Evolutionary conservation across 2,329 filamentous ascomycete genomes (phyloP).

Genomic region (Penicillium sp.): DNA sequence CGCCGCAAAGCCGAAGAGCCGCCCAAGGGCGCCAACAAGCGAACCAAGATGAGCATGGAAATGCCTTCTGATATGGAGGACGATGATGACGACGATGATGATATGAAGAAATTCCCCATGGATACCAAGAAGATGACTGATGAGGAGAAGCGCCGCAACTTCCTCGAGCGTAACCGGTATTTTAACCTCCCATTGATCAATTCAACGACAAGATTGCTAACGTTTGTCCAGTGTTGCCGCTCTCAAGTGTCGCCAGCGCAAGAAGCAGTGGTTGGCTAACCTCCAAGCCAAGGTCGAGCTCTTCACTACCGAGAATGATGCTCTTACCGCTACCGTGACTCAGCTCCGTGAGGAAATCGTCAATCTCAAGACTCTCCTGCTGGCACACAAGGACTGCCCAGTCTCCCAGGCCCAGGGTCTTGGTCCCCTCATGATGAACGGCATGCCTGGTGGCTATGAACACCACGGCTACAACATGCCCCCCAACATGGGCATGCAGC

Average conservation of each 20-base stretch:
- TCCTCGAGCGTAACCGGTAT: conserved; percentile 93
- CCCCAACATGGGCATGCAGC: conserved; percentile 46
- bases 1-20: conserved; percentile 79
- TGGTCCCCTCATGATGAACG: conserved; percentile 44
- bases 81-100: conserved; percentile 49
- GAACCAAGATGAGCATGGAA: conserved; percentile 62
- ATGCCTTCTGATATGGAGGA: conserved; percentile 50
- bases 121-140: conserved; percentile 87
- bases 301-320: conserved; percentile 89
- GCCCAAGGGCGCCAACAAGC: conserved; percentile 72
- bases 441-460: conserved; percentile 42
- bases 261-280: conserved; percentile 98
- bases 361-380: conserved; percentile 85
- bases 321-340: conserved; percentile 78
- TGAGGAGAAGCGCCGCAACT: conserved; percentile 98
- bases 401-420: conserved; percentile 85
- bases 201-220: conserved; percentile 26
- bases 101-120: conserved; percentile 55
- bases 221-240: conserved; percentile 73
- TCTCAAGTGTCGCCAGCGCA: conserved; percentile 93
- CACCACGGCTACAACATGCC: conserved; percentile 47
- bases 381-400: conserved; percentile 95
- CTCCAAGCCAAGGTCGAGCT: conserved; percentile 93
- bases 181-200: conserved; percentile 29
- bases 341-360: conserved; percentile 90